These are phyloP conservation scores for Huntiella omanensis DNA, from an alignment of 2,329 filamentous ascomycete genomes.

Conservation along the genomic window DNA sequence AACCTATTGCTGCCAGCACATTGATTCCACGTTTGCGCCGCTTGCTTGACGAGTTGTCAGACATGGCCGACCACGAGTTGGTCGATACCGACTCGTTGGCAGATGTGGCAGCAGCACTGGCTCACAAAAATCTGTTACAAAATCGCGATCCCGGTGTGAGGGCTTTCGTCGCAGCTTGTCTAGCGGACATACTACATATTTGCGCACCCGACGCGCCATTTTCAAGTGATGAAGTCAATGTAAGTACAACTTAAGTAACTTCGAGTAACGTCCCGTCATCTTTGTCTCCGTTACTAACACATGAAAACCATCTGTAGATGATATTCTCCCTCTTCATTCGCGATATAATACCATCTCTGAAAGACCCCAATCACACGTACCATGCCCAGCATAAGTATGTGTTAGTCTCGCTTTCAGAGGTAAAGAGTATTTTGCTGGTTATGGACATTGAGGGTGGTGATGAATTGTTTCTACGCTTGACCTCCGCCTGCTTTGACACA, in stretches of 20 bases:
- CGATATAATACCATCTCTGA: constrained; percentile 65
- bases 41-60: constrained; percentile 64
- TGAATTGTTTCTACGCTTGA: constrained; percentile 59
- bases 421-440: constrained; percentile 86
- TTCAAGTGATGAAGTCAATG: constrained; percentile 76
- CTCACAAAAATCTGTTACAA: constrained; percentile 58
- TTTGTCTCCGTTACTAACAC: constrained; percentile 13
- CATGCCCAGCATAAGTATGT: constrained; percentile 88
- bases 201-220: constrained; percentile 93
- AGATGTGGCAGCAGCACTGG: constrained; percentile 70
- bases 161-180: constrained; percentile 71
- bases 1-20: constrained; percentile 66
- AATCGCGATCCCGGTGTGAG: constrained; percentile 91
- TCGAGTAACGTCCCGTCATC: not conserved
- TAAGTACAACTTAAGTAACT: constrained; percentile 21
- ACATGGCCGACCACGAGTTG: constrained; percentile 65
- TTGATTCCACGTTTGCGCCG: constrained; percentile 64
- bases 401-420: constrained; percentile 68
- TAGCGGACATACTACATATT: constrained; percentile 82
- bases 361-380: constrained; percentile 75
- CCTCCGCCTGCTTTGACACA: constrained; percentile 81
- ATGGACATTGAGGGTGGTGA: constrained; percentile 74
- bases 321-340: constrained; percentile 82
- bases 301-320: constrained; percentile 34
- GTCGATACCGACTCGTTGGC: constrained; percentile 67